phyloP scores from a whole-genome alignment of 192 early-diverging fungal species.

The Funneliformis geosporum region DNA sequence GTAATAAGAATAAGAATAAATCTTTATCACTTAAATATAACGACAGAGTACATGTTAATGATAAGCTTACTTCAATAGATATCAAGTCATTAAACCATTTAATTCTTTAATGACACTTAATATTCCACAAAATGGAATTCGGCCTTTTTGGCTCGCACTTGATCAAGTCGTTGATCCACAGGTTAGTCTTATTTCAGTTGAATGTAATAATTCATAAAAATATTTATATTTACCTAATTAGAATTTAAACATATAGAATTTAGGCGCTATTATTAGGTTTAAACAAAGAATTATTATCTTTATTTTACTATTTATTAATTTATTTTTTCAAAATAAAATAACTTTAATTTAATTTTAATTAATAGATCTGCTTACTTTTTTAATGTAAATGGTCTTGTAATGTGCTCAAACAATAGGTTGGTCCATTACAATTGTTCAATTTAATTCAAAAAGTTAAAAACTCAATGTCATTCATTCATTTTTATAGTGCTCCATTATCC shows the following conservation, averaged over 20 bases:
- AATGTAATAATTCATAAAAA: not conserved
- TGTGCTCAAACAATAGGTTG: no score
- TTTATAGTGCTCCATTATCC: constrained; percentile 60
- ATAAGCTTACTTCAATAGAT: no score
- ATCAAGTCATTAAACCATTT: not conserved
- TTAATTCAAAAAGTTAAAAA: no score
- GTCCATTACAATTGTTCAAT: no score
- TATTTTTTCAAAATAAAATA: no score
- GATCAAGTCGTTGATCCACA: constrained; percentile 60
- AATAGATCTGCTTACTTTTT: no score
- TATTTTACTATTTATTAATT: not conserved
- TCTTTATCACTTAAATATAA: no score
- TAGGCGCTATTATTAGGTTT: constrained; percentile 68
- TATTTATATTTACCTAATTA: not conserved
- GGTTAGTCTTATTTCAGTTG: constrained; percentile 23
- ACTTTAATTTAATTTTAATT: no score
- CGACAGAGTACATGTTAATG: not conserved
- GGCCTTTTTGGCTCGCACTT: constrained; percentile 55
- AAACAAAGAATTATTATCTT: not conserved
- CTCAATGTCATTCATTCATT: not conserved
- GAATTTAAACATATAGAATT: constrained; percentile 47
- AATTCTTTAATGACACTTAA: not conserved
- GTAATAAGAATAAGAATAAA: not conserved
- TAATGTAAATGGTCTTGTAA: no score
- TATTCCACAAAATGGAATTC: constrained; percentile 3